A percentile compares a stretch with the other conserved stretches of the same genome.
Evolutionary conservation across 2,329 filamentous ascomycete genomes (phyloP).

Genomic region (Fusarium domesticum): DNA sequence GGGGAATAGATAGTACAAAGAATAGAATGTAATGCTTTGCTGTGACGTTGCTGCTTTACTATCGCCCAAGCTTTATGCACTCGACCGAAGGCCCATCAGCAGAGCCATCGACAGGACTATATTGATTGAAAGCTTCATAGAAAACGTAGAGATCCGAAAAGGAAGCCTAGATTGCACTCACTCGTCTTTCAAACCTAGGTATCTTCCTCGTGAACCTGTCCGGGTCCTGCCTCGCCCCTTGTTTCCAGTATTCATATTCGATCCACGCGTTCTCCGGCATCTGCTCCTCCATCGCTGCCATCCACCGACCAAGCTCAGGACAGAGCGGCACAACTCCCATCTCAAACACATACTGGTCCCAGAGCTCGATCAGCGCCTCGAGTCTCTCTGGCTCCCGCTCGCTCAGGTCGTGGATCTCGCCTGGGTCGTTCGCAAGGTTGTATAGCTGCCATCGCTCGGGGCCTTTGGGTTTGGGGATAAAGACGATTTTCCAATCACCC

Average conservation of each 20-base stretch:
- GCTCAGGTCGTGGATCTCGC: constrained; percentile 47
- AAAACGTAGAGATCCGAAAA: no score
- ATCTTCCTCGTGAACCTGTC: constrained; percentile 34
- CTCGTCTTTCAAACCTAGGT: constrained; percentile 16
- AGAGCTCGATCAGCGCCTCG: constrained; percentile 48
- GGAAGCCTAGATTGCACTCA: constrained; percentile 11
- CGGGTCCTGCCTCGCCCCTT: constrained; percentile 42
- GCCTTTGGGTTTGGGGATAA: constrained; percentile 48
- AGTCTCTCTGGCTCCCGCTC: constrained; percentile 42
- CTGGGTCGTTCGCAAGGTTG: constrained; percentile 49
- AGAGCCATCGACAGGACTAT: not conserved
- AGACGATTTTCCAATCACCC: constrained; percentile 57
- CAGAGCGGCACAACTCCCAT: constrained; percentile 17
- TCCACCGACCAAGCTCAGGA: constrained; percentile 55
- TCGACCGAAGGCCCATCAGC: not conserved
- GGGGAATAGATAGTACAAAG: no score
- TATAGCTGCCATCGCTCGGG: constrained; percentile 57
- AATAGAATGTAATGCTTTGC: no score
- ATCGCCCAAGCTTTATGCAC: not conserved
- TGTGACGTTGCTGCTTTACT: not conserved
- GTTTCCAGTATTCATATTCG: constrained; percentile 62
- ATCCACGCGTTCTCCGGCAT: constrained; percentile 66
- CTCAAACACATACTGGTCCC: constrained; percentile 51
- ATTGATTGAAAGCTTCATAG: no score
- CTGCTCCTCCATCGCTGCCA: constrained; percentile 60